Evolutionary conservation across 257 asterid species (phyloP).

Genomic region (Linaria vulgaris): DNA sequence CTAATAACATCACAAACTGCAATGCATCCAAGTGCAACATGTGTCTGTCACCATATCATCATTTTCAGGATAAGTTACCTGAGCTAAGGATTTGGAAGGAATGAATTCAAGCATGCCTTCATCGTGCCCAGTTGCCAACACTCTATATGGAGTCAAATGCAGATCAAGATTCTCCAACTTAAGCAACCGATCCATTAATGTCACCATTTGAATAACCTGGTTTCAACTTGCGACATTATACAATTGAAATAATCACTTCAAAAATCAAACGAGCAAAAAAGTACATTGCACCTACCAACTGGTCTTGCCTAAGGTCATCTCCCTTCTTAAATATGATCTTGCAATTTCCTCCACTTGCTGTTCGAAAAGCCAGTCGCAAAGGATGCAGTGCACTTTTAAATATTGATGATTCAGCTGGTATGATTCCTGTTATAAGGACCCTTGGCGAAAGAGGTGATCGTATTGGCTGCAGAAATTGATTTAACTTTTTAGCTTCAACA

Average conservation of each 20-base stretch:
- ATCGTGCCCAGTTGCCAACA: constrained; percentile 95
- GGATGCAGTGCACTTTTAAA: constrained; percentile 90
- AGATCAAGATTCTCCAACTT: constrained; percentile 97
- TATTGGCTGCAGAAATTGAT: constrained; percentile 69
- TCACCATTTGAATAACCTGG: constrained; percentile 97
- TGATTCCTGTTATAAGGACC: constrained; percentile 86
- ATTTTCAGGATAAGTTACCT: constrained; percentile 46
- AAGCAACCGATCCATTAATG: constrained; percentile 93
- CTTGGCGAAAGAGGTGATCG: constrained; percentile 90
- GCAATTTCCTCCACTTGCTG: constrained; percentile 84
- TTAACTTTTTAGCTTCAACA: constrained; percentile 13
- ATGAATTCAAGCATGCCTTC: constrained; percentile 98
- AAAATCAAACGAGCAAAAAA: background rate
- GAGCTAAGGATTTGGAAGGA: constrained; percentile 94
- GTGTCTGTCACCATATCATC: background rate
- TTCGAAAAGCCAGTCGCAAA: constrained; percentile 85
- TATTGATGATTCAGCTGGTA: constrained; percentile 92
- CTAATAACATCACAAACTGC: constrained; percentile 5
- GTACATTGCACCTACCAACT: constrained; percentile 58
- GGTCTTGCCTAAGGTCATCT: constrained; percentile 98
- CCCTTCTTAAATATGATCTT: constrained; percentile 95
- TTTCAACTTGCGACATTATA: constrained; percentile 19
- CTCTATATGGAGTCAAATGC: constrained; percentile 94
- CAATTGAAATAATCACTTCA: background rate
- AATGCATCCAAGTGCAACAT: constrained; percentile 11